A percentile compares a stretch with the other conserved stretches of the same genome.
Conservation (phyloP, 768 basidiomycete species). For the Leccinum truebloodii region DNA sequence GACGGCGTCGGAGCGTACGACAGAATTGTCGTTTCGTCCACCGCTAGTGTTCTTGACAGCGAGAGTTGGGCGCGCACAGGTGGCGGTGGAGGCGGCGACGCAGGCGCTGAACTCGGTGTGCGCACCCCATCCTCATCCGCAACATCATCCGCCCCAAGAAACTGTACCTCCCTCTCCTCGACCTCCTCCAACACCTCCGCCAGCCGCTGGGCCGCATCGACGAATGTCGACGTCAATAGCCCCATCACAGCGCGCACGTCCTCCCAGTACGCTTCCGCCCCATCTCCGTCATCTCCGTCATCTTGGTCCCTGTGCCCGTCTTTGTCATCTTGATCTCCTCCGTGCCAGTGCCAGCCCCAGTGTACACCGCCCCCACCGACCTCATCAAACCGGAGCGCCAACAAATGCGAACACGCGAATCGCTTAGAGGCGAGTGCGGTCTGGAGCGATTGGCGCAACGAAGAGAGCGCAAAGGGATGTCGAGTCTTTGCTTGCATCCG, state of each 20-base stretch:
- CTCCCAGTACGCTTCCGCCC: conserved; percentile 69
- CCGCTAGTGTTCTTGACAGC: conserved; percentile 7
- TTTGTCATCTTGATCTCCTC: no score
- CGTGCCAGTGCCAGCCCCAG: no score
- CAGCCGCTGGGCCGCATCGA: conserved; percentile 63
- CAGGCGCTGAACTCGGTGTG: conserved; percentile 9
- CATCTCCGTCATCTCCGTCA: no score
- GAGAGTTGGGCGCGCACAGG: conserved; percentile 14
- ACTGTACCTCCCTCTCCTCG: conserved; percentile 42
- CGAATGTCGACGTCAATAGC: conserved; percentile 64
- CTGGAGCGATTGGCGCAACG: conserved; percentile 61
- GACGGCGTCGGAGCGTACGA: conserved; percentile 79
- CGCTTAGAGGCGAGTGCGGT: conserved; percentile 71
- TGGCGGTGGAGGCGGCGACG: conserved; percentile 13
- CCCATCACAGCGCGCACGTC: conserved; percentile 76
- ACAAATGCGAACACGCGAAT: conserved; percentile 76
- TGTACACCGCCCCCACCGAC: conserved; percentile 43
- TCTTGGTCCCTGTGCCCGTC: no score
- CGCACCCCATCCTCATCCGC: conserved; percentile 29
- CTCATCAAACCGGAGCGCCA: conserved; percentile 75
- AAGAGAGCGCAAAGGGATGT: conserved; percentile 67
- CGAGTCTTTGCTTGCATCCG: conserved; percentile 51
- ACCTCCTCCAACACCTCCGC: conserved; percentile 61
- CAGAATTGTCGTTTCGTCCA: conserved; percentile 10
- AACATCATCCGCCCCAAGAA: conserved; percentile 48